Evolutionary conservation across 371 early-diverging fungal species (phyloP).

Genomic region (Mucor sp.): DNA sequence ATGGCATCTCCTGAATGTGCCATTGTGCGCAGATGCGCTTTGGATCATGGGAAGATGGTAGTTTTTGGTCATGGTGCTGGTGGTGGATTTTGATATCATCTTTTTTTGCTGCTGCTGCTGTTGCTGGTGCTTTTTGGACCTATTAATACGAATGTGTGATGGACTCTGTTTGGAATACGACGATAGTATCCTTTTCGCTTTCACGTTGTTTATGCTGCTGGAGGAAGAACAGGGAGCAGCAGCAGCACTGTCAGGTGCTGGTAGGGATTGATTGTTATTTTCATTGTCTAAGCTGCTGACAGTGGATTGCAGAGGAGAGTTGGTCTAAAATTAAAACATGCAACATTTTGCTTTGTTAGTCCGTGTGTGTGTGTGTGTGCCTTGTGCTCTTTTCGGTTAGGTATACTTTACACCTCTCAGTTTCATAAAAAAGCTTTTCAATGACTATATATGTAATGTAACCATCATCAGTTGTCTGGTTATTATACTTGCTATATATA

Average conservation of each 20-base stretch:
- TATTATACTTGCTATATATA: neutral
- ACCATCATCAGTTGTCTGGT: neutral
- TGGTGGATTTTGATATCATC: constrained; percentile 2
- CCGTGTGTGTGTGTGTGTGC: neutral
- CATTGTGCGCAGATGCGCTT: neutral
- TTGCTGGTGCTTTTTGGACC: no score
- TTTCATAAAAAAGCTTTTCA: constrained; percentile 18
- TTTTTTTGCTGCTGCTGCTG: constrained; percentile 3
- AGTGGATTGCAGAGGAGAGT: neutral
- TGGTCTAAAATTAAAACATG: constrained; percentile 8
- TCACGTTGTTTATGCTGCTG: neutral
- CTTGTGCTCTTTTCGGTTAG: neutral
- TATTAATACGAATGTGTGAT: neutral
- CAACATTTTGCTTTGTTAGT: neutral
- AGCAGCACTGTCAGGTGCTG: neutral
- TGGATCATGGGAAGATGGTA: neutral
- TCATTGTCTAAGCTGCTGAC: neutral
- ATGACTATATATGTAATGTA: constrained; percentile 8
- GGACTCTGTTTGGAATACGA: constrained; percentile 15
- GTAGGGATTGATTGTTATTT: constrained; percentile 12
- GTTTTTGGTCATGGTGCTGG: neutral
- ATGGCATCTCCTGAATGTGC: constrained; percentile 6
- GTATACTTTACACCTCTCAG: constrained; percentile 14
- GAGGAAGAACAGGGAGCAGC: neutral
- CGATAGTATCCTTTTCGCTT: constrained; percentile 8